Evolutionary conservation across 139 green algal species (phyloP).

Genomic region (Chlamydomonas incerta): DNA sequence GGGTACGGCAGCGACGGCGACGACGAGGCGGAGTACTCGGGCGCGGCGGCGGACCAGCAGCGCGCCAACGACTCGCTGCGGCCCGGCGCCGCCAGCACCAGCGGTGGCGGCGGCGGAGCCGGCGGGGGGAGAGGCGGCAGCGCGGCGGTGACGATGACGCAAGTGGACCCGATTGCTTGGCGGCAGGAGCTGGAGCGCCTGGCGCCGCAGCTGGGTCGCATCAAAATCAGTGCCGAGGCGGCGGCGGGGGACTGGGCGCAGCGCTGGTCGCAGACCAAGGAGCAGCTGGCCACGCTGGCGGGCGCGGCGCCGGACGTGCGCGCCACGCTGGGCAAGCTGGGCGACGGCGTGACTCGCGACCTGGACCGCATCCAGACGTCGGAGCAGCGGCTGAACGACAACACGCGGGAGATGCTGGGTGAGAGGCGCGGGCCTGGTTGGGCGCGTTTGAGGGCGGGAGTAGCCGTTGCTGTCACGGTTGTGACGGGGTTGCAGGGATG

Average conservation of each 20-base stretch:
- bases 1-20: background rate
- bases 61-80: background rate
- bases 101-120: background rate
- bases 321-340: slow-evolving; percentile 3
- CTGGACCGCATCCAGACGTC: slow-evolving; percentile 25
- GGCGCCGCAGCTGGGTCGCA: slow-evolving; percentile 44
- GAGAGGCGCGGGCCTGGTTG: background rate
- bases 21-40: slow-evolving; percentile 14
- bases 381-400: slow-evolving; percentile 43
- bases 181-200: slow-evolving; percentile 56
- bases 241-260: slow-evolving; percentile 45
- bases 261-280: slow-evolving; percentile 51
- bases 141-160: background rate
- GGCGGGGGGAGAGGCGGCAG: background rate
- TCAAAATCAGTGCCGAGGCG: slow-evolving; percentile 34
- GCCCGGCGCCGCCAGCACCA: slow-evolving; percentile 2
- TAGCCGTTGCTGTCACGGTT: no score
- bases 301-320: background rate
- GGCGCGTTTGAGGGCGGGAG: background rate
- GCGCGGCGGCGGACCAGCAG: background rate
- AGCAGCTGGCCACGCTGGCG: slow-evolving; percentile 9
- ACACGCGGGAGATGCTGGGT: background rate
- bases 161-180: slow-evolving; percentile 59
- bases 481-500: no score
- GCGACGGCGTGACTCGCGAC: background rate